A percentile compares a stretch with the other conserved stretches of the same genome.
Conservation (phyloP, 2,329 filamentous ascomycete genomes). For the Allantophomopsis lycopodina region DNA sequence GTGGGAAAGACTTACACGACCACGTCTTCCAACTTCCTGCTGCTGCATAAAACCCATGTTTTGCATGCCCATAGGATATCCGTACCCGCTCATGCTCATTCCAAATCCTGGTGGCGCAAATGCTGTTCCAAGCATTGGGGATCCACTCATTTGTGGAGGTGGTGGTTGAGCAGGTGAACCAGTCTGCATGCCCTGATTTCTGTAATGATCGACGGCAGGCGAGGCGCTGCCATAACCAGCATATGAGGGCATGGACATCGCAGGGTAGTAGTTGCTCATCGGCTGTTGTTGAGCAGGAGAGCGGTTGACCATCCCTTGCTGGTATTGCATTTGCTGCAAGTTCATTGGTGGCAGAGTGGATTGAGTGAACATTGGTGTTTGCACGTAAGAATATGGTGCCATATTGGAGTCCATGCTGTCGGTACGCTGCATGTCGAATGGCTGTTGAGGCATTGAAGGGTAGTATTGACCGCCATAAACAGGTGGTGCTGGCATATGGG, state of each 20-base stretch:
- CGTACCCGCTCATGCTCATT: constrained; percentile 19
- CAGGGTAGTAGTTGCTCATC: constrained; percentile 41
- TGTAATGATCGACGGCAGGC: constrained; percentile 40
- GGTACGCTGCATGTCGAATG: constrained; percentile 34
- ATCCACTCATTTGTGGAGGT: constrained; percentile 26
- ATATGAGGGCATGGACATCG: constrained; percentile 40
- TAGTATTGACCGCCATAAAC: constrained; percentile 37
- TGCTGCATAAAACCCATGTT: constrained; percentile 42
- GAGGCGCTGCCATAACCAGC: constrained; percentile 34
- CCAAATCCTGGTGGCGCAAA: constrained; percentile 35
- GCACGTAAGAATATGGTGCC: constrained; percentile 34
- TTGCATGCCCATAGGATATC: constrained; percentile 29
- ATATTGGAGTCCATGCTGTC: constrained; percentile 37
- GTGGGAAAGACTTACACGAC: constrained; percentile 32
- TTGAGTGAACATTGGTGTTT: constrained; percentile 36
- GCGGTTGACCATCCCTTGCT: constrained; percentile 42
- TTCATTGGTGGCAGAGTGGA: constrained; percentile 30
- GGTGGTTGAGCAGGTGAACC: constrained; percentile 31
- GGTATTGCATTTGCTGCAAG: constrained; percentile 41
- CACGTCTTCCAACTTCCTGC: constrained; percentile 39
- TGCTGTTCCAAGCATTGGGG: constrained; percentile 26
- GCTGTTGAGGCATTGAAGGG: constrained; percentile 28
- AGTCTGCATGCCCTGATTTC: constrained; percentile 34
- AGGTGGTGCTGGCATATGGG: constrained; percentile 23
- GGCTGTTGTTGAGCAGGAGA: constrained; percentile 26